Evolutionary conservation across 176 grass and related monocot species (phyloP), one percentile per base, ranked within the genome.

Genomic region (Avena eriantha): DNA sequence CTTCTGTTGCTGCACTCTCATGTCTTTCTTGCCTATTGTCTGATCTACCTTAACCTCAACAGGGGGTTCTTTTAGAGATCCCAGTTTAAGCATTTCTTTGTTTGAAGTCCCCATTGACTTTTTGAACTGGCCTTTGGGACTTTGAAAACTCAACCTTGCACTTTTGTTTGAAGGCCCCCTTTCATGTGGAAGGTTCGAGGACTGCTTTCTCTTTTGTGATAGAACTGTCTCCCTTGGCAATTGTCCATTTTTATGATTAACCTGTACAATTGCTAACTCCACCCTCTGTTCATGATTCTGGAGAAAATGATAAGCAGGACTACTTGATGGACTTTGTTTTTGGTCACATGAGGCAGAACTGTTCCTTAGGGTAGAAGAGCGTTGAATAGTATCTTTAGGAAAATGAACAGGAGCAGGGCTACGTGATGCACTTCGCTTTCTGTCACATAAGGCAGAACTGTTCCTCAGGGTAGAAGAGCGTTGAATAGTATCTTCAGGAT

Each of bases 191-290:
- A 51, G 53, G 73, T 77, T 81, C 31, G 50, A 86, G 68, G 24
- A 35, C 22, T 86, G 76, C 51, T 80, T 82, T 80, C 73, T 87
- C 18, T 93, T 91, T 21, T 23, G 51, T 83, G 59, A 36, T 43
- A 58, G 31, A 77, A 71, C 14, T 60, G 66, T 55, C 63, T 55
- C 50, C 34, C 4, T 19, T 79, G 24, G 56, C 5, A 68, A 48
- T 35, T 3, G 23, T 45, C 16, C 54, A 58, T 82, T 79, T 73
- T 24, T 19, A 67, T 39, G 21, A 85, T 77, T 78, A 36, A 49
- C 87, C 46, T 74, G 17, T n/a, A 56, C 35, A 67, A 24, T 12
- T 57, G 24, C 47, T 59, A 58, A 70, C 8, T 76, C 58, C 1
- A 4, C 69, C 19, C 7, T 1, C 34, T 81, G 75, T 64, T 89